Evolutionary conservation across 345 rosid genomes (phyloP).

Genomic region (Gossypium turneri): DNA sequence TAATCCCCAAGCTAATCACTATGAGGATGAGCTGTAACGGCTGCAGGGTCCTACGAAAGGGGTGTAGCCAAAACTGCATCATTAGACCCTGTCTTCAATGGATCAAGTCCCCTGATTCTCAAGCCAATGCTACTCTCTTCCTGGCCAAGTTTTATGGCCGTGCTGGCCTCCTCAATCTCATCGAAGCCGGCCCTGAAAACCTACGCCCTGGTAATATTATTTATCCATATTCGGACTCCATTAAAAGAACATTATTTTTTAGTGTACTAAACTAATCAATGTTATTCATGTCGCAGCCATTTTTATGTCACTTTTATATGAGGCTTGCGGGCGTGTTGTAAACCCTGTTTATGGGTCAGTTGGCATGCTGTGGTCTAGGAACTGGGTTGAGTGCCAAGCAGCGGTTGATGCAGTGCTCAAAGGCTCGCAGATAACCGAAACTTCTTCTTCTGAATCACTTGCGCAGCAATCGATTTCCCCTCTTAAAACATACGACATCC

Average conservation of each 20-base stretch:
- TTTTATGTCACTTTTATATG: constrained; percentile 56
- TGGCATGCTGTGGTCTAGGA: constrained; percentile 55
- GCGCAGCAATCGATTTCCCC: constrained; percentile 22
- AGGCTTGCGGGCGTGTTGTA: constrained; percentile 64
- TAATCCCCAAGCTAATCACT: neutral
- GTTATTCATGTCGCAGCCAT: constrained; percentile 35
- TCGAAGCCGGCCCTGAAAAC: constrained; percentile 43
- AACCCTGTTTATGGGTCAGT: constrained; percentile 59
- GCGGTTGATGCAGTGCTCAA: constrained; percentile 48
- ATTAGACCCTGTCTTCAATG: constrained; percentile 51
- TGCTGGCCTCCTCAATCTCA: constrained; percentile 49
- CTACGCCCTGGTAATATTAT: constrained; percentile 41
- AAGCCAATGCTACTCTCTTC: constrained; percentile 52
- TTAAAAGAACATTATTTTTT: no score
- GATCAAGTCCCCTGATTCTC: constrained; percentile 48
- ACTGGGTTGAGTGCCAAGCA: constrained; percentile 57
- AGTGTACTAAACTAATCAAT: neutral
- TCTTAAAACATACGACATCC: constrained; percentile 40
- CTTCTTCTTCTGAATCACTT: constrained; percentile 10
- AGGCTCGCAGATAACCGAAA: constrained; percentile 25
- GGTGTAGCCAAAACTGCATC: constrained; percentile 40
- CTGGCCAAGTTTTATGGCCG: constrained; percentile 60
- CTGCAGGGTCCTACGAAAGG: constrained; percentile 47
- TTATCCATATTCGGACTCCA: neutral
- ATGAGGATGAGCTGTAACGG: constrained; percentile 54